phyloP scores from a whole-genome alignment of 208 protist species.

The Leishmania tropica region DNA sequence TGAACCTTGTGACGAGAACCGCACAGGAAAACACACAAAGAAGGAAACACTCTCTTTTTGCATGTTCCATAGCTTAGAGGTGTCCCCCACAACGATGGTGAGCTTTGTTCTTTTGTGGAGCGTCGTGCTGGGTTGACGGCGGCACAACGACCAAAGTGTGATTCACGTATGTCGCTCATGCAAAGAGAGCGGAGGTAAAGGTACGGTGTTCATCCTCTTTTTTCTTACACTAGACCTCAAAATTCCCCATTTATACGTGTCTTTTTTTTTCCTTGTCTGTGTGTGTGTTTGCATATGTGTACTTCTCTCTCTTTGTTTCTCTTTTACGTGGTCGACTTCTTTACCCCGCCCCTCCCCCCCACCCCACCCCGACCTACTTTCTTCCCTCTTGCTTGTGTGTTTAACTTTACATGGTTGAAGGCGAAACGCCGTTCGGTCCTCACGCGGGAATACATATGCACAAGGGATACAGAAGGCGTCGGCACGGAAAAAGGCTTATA shows the following conservation, averaged over 20 bases:
- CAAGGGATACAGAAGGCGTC: neutral
- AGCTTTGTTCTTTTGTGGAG: neutral
- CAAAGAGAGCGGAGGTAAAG: neutral
- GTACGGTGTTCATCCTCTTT: neutral
- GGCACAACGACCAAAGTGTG: neutral
- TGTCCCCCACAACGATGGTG: neutral
- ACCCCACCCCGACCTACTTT: neutral
- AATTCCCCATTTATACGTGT: neutral
- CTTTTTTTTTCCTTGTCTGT: neutral
- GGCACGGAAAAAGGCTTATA: neutral
- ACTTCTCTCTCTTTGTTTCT: neutral
- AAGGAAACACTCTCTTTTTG: neutral
- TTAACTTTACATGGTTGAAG: neutral
- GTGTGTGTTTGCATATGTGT: neutral
- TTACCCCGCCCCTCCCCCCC: too few relatives aligned
- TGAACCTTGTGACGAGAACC: neutral
- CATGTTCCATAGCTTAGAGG: neutral
- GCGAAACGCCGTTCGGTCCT: neutral
- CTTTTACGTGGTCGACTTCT: conserved; percentile 2
- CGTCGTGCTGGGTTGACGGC: neutral
- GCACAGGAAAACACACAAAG: neutral
- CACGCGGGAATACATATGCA: neutral
- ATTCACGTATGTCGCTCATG: neutral
- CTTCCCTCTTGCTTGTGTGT: neutral
- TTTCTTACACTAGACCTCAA: neutral